Evolutionary conservation across 148 eudicot species (phyloP), one percentile per base, ranked within the genome.

Genomic region (Linanthus parryae): DNA sequence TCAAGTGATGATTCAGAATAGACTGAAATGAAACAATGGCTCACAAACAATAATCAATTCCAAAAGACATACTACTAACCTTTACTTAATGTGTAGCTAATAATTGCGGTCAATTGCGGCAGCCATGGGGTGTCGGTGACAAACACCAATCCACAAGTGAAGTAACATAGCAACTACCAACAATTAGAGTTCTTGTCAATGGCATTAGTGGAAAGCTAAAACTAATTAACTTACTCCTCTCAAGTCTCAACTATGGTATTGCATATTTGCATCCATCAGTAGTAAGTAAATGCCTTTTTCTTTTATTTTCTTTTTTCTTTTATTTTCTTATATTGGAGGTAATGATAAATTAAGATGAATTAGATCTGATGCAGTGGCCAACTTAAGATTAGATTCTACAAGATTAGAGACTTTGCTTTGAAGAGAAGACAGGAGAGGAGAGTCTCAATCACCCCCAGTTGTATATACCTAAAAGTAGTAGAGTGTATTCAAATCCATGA

Each of bases 371-470:
- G 13, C n/a, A n/a, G n/a, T n/a, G n/a, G n/a, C n/a, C n/a, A n/a
- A n/a, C n/a, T n/a, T n/a, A n/a, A n/a, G n/a, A n/a, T n/a, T n/a
- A n/a, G n/a, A n/a, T n/a, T n/a, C n/a, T n/a, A 56, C 34, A 37
- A 36, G 54, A 68, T 48, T 35, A 58, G 46, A 71, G 75, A 65
- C 88, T 88, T 83, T 55, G 62, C 88, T 84, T 84, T 65, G 65
- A 88, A 88, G 81, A 78, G 72, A 84, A 53, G 88, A 62, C 58
- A 53, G 31, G 51, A 45, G 66, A n/a, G n/a, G n/a, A n/a, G n/a
- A n/a, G n/a, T n/a, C n/a, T n/a, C 65, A 75, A 48, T 44, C 61
- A 65, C 72, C 84, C 69, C 38, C 58, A 66, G 62, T 46, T 67
- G 69, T 64, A 57, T 12, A 55, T 45, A 35, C 14, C 25, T 33